Conservation (phyloP, 1,139 yeast species). For the Hansenula anomala region DNA sequence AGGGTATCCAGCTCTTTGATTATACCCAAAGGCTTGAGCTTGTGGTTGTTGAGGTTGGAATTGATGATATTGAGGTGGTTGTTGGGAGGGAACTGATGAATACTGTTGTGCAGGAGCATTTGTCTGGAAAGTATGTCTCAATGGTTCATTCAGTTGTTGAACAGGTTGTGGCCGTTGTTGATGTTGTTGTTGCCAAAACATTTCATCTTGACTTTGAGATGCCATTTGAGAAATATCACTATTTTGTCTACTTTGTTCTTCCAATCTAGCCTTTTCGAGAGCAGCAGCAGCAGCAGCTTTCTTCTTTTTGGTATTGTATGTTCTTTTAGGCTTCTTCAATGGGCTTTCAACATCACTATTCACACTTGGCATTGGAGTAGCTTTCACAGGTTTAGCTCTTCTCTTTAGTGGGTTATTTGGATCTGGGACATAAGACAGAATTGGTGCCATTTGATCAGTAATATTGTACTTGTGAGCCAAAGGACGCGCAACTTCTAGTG, state of each 20-base stretch:
- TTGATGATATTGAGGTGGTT: constrained; percentile 15
- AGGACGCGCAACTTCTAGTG: constrained; percentile 48
- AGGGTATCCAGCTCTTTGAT: constrained; percentile 15
- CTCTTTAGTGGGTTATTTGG: constrained; percentile 47
- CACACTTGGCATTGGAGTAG: constrained; percentile 7
- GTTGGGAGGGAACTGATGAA: constrained; percentile 19
- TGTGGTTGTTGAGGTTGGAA: constrained; percentile 16
- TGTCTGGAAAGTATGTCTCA: neutral
- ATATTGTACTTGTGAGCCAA: constrained; percentile 52
- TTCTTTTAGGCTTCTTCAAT: constrained; percentile 22
- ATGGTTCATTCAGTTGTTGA: neutral
- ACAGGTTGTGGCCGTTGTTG: constrained; percentile 5
- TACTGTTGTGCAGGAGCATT: constrained; percentile 10
- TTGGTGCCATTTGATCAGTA: constrained; percentile 50
- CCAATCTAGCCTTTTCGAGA: constrained; percentile 7
- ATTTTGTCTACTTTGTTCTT: neutral
- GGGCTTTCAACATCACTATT: constrained; percentile 25
- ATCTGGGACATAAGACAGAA: constrained; percentile 42
- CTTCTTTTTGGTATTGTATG: constrained; percentile 22
- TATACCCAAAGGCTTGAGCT: constrained; percentile 18
- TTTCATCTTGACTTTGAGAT: neutral
- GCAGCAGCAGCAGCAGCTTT: constrained; percentile 19
- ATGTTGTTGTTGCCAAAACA: constrained; percentile 8
- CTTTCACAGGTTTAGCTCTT: constrained; percentile 36
- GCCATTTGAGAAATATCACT: neutral